phyloP scores from a whole-genome alignment of 495 filamentous ascomycete genomes.

The Neurospora hispaniola region DNA sequence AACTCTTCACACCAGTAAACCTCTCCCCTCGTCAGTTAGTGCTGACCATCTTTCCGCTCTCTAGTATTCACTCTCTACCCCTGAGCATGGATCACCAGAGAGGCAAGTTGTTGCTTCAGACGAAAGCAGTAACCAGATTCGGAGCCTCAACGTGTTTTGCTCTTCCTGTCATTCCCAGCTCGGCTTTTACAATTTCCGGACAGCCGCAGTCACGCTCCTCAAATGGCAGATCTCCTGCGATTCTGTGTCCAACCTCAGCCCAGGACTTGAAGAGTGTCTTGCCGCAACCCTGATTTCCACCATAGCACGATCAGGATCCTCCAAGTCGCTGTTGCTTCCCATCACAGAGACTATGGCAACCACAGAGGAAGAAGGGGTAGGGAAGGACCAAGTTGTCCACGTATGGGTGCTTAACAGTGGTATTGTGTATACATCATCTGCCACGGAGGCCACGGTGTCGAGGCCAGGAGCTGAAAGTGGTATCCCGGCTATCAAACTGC shows the following conservation, averaged over 20 bases:
- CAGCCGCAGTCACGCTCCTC: conserved; percentile 24
- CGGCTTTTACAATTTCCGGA: conserved; percentile 44
- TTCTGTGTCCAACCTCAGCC: conserved; percentile 11
- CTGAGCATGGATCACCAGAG: conserved; percentile 9
- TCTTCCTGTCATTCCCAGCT: conserved; percentile 27
- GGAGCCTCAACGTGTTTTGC: conserved; percentile 30
- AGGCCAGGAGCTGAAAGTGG: conserved; percentile 11
- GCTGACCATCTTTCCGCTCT: conserved; percentile 8
- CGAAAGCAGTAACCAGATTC: not conserved
- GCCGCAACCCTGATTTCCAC: conserved; percentile 36
- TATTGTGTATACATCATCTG: conserved; percentile 48
- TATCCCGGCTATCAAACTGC: conserved; percentile 52
- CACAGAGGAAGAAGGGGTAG: not conserved
- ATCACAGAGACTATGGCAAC: conserved; percentile 13
- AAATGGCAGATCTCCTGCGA: conserved; percentile 28
- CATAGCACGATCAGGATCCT: conserved; percentile 36
- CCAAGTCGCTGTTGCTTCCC: conserved; percentile 37
- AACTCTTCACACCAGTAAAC: not conserved
- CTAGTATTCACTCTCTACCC: conserved; percentile 17
- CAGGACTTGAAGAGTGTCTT: conserved; percentile 33
- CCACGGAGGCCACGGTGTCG: conserved; percentile 13
- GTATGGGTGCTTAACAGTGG: conserved; percentile 65
- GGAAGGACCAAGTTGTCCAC: conserved; percentile 24
- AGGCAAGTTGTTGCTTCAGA: conserved; percentile 5
- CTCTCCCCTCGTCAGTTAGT: conserved; percentile 14